Base-by-base conservation (phyloP, 495 filamentous ascomycete genomes). In the Penicillium turbatum region DNA sequence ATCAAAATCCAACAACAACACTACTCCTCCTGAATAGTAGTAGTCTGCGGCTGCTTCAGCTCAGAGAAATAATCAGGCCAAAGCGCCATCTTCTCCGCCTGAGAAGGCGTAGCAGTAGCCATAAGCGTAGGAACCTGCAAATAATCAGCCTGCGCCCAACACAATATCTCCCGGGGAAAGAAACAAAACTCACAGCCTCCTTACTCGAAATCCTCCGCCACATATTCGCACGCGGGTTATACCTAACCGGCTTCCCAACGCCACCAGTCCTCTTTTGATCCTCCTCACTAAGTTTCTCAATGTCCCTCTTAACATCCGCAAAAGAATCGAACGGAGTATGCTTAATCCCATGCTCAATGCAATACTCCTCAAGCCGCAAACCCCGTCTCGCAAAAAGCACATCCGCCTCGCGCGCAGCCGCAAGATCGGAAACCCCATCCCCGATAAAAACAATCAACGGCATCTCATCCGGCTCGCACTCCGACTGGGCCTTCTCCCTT, bases 371-470 rank as follows among this genome's bases (percentile, higher is more conserved):
- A 2, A 88, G 73, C 1, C 82, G 68, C n/a, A 90, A 70, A 5
- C 86, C 86, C 21, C 77, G 76, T 1, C 86, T 77, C 4, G 87
- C 86, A 58, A 91, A 91, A 29, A 90, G 79, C 0, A 90, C 85
- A 63, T 90, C 87, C 10, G 87, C 87, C 56, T 90, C 79, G 31
- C 83, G 76, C 0, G 87, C 85, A 13, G 87, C 87, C 0, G 87
- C 78, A 7, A 90, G 79, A 59, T 89, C 87, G 6, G 84, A 87
- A 13, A 91, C 85, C 2, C 87, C 87, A 66, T 90, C 87, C 45
- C 87, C 86, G 56, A 89, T 87, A 65, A 90, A 91, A 36, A 90
- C 72, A 53, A 90, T 84, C 1, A 86, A 74, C 6, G 87, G 87
- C 39, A 87, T 80, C 12, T 84, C 81, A 44, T 79, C 82, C 31